Evolutionary conservation across 2,329 filamentous ascomycete species (phyloP).

Genomic region (Raffaelea albimanens): DNA sequence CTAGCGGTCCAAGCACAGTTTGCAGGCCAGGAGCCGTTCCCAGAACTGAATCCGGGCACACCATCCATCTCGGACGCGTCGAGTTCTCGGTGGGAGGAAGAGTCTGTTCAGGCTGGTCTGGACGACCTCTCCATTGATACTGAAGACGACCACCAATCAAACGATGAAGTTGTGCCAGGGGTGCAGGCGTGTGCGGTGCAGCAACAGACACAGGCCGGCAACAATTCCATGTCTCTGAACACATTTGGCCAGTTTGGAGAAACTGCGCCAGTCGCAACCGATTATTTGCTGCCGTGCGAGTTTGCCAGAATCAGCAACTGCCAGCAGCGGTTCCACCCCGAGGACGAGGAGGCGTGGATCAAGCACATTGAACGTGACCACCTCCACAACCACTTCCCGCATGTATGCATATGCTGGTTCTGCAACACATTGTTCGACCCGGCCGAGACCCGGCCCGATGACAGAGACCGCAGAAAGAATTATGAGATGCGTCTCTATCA

Average conservation of each 20-base stretch:
- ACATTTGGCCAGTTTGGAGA: background rate
- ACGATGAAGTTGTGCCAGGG: background rate
- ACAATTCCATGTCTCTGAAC: background rate
- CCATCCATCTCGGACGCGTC: background rate
- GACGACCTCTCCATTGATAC: background rate
- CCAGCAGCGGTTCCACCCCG: conserved; percentile 22
- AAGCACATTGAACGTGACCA: conserved; percentile 32
- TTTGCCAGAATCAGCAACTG: conserved; percentile 30
- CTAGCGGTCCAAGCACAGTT: background rate
- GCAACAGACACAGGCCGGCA: background rate
- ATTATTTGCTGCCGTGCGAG: conserved; percentile 33
- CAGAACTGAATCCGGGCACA: background rate
- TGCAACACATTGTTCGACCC: conserved; percentile 31
- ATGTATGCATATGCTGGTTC: conserved; percentile 36
- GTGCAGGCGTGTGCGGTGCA: background rate
- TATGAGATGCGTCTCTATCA: conserved; percentile 38
- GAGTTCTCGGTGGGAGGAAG: background rate
- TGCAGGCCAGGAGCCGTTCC: background rate
- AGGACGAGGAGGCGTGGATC: conserved; percentile 34
- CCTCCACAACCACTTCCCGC: conserved; percentile 23
- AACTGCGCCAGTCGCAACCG: too few species aligned
- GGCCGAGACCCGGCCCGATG: background rate
- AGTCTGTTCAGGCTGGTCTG: background rate
- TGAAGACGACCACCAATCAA: background rate
- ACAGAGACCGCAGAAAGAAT: conserved; percentile 13